These are phyloP conservation scores for Symbiodinium pilosum DNA, from an alignment of 73 alveolate genomes.

Conservation along the genomic window DNA sequence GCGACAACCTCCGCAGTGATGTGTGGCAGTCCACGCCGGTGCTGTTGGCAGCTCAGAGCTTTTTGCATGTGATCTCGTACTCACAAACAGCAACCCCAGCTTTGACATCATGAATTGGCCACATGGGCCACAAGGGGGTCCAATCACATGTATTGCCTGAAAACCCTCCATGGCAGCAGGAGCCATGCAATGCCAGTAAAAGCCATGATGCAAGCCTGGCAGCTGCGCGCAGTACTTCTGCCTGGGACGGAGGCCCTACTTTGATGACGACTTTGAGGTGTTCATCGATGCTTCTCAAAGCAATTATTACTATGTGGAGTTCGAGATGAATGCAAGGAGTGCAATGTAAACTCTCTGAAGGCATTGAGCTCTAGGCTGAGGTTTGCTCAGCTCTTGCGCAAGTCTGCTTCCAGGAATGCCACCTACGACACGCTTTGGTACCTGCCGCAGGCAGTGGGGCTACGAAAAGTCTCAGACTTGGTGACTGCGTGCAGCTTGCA, in stretches of 20 bases:
- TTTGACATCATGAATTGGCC: too few species aligned
- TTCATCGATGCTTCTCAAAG: slow-evolving; percentile 81
- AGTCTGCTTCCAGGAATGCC: slow-evolving; percentile 51
- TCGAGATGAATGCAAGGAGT: slow-evolving; percentile 79
- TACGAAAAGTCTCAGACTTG: too few species aligned
- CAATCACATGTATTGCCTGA: too few species aligned
- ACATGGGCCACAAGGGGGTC: too few species aligned
- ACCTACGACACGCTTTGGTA: slow-evolving; percentile 58
- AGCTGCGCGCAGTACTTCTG: too few species aligned
- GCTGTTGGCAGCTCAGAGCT: not conserved
- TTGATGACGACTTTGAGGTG: slow-evolving; percentile 81
- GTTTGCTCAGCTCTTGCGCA: too few species aligned
- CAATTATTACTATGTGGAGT: slow-evolving; percentile 80
- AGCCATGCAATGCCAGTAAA: too few species aligned
- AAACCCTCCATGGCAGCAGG: too few species aligned
- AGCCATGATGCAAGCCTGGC: too few species aligned
- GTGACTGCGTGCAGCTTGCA: not conserved
- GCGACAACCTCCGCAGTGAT: slow-evolving; percentile 19
- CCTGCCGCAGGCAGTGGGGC: not conserved
- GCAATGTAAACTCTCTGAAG: too few species aligned
- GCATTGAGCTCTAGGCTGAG: not conserved
- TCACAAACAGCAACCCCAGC: too few species aligned
- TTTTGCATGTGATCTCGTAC: too few species aligned
- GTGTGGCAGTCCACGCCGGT: slow-evolving; percentile 64
- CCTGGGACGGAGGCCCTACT: slow-evolving; percentile 45